Evolutionary conservation across 2,329 filamentous ascomycete genomes (phyloP).

Genomic region (Lasiodiplodia theobromae): DNA sequence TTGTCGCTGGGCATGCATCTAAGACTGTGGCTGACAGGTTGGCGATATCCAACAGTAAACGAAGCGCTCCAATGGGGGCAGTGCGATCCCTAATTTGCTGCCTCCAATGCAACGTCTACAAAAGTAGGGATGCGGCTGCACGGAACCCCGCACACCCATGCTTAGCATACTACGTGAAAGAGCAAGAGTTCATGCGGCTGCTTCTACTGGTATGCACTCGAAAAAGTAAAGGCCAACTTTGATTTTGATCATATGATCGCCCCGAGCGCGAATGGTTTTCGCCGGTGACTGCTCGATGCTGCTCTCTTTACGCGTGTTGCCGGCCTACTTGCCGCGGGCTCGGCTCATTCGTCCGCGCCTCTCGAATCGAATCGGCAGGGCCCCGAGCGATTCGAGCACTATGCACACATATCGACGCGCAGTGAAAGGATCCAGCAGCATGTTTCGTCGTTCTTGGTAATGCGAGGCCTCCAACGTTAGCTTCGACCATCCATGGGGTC

Average conservation of each 20-base stretch:
- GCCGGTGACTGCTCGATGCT: not conserved
- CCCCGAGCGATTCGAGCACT: not conserved
- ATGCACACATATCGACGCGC: conserved; percentile 5
- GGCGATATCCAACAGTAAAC: not conserved
- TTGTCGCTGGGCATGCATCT: not conserved
- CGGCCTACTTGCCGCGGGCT: not conserved
- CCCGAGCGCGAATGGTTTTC: not conserved
- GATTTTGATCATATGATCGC: not conserved
- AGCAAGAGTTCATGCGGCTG: conserved; percentile 21
- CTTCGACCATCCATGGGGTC: not conserved
- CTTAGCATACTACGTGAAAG: conserved; percentile 1
- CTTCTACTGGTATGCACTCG: not conserved
- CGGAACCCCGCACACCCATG: conserved; percentile 3
- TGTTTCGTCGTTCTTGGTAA: conserved; percentile 13
- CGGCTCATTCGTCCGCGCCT: not conserved
- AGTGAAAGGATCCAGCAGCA: not conserved
- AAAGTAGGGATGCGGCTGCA: conserved; percentile 14
- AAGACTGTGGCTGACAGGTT: not conserved
- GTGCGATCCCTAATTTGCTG: not conserved
- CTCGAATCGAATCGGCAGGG: conserved; percentile 11
- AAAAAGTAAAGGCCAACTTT: not conserved
- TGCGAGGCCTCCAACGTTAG: conserved; percentile 22
- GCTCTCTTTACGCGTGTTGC: not conserved
- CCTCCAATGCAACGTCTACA: not conserved
- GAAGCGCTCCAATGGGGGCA: not conserved